These are phyloP conservation scores for Arthrinium phaeospermum DNA, from an alignment of 2,329 filamentous ascomycete species.

Conservation along the genomic window DNA sequence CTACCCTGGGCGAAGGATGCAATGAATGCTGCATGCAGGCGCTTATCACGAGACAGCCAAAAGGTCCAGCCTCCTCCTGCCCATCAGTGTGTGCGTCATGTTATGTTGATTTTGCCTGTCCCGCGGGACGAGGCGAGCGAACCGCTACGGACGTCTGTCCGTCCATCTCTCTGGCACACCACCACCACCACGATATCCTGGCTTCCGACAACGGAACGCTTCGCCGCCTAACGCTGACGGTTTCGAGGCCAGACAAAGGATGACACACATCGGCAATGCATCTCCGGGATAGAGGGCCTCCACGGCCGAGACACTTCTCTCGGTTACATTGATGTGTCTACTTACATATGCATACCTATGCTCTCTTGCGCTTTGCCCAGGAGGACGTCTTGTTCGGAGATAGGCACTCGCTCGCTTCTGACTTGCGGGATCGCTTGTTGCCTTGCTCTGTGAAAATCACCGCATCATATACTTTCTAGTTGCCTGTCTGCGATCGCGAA, in stretches of 20 bases:
- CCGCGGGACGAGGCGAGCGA: background rate
- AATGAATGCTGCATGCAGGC: background rate
- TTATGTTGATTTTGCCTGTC: background rate
- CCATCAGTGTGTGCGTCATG: background rate
- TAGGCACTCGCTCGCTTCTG: background rate
- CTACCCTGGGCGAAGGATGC: background rate
- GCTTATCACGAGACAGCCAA: background rate
- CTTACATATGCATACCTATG: background rate
- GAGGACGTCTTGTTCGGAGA: background rate
- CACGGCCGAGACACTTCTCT: background rate
- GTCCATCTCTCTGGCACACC: background rate
- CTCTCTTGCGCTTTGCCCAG: background rate
- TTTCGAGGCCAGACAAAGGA: slow-evolving; percentile 12
- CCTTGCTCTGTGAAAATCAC: background rate
- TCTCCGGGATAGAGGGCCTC: background rate
- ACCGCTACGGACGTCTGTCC: too few species aligned
- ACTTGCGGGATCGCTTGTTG: background rate
- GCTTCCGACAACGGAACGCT: slow-evolving; percentile 11
- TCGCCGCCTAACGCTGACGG: background rate
- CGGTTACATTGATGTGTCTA: background rate
- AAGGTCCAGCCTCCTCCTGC: background rate
- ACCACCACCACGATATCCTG: background rate
- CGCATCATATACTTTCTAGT: background rate
- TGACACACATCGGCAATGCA: slow-evolving; percentile 13
- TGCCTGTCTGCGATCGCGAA: background rate